phyloP scores from a whole-genome alignment of 768 basidiomycete genomes.

The Panellus pusillus region DNA sequence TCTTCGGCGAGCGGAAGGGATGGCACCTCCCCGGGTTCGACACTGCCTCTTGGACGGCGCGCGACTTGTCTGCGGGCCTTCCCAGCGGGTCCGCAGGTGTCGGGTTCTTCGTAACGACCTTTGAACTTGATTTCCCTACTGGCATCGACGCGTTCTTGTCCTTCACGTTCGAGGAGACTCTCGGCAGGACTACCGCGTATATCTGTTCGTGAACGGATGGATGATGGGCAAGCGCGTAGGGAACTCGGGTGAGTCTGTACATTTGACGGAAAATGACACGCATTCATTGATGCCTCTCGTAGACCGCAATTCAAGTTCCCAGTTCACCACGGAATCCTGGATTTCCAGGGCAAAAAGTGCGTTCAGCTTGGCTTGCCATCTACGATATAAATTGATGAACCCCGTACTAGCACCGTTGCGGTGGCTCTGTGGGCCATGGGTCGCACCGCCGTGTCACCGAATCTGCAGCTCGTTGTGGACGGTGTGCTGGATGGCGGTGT shows the following conservation, averaged over 20 bases:
- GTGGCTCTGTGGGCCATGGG: constrained; percentile 74
- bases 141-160: constrained; percentile 70
- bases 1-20: constrained; percentile 67
- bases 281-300: neutral
- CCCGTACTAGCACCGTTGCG: constrained; percentile 46
- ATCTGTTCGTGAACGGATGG: constrained; percentile 85
- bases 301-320: constrained; percentile 83
- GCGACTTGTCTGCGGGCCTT: constrained; percentile 59
- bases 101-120: constrained; percentile 80
- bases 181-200: constrained; percentile 67
- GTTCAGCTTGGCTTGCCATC: constrained; percentile 21
- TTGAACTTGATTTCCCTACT: constrained; percentile 57
- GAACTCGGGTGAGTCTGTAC: constrained; percentile 56
- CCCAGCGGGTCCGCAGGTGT: constrained; percentile 62
- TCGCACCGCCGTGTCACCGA: constrained; percentile 45
- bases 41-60: constrained; percentile 55
- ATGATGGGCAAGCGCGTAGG: constrained; percentile 82
- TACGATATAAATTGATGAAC: neutral
- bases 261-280: neutral
- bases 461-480: constrained; percentile 55
- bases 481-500: constrained; percentile 65
- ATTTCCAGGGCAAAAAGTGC: constrained; percentile 73
- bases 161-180: constrained; percentile 64
- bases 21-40: constrained; percentile 79
- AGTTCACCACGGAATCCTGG: constrained; percentile 77